phyloP scores from a whole-genome alignment of 2,329 filamentous ascomycete genomes.

The Colletotrichum sp. region DNA sequence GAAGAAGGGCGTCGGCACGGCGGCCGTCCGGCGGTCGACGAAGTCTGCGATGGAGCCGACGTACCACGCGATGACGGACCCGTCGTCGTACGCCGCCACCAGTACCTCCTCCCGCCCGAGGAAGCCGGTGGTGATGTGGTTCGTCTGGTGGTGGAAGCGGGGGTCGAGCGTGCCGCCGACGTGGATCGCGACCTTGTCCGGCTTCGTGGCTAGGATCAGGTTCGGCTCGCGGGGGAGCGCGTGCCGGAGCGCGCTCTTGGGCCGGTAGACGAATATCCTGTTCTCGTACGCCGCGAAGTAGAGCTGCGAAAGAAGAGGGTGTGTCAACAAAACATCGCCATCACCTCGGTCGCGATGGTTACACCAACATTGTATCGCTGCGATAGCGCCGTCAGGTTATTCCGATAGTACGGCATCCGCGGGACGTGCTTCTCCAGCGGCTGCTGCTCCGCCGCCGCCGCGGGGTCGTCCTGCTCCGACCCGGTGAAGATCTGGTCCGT shows the following conservation, averaged over 20 bases:
- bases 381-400: slow-evolving; percentile 64
- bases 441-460: background rate
- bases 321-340: background rate
- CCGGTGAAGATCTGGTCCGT: slow-evolving; percentile 10
- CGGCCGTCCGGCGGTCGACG: slow-evolving; percentile 34
- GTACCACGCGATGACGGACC: slow-evolving; percentile 76
- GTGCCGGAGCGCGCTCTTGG: slow-evolving; percentile 49
- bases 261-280: slow-evolving; percentile 62
- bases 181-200: slow-evolving; percentile 40
- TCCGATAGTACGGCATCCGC: slow-evolving; percentile 44
- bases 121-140: slow-evolving; percentile 72
- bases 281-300: slow-evolving; percentile 66
- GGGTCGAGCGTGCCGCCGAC: slow-evolving; percentile 60
- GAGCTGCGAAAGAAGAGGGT: slow-evolving; percentile 40
- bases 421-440: slow-evolving; percentile 23
- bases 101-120: slow-evolving; percentile 74
- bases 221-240: slow-evolving; percentile 53
- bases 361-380: slow-evolving; percentile 58
- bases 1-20: slow-evolving; percentile 62
- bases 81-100: slow-evolving; percentile 73
- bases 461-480: background rate
- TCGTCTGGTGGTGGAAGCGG: slow-evolving; percentile 64
- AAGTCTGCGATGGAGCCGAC: slow-evolving; percentile 56
- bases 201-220: slow-evolving; percentile 52
- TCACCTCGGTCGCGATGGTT: background rate